These are phyloP conservation scores for Naegleria gruberi DNA, from an alignment of 208 protist species.

Conservation along the genomic window DNA sequence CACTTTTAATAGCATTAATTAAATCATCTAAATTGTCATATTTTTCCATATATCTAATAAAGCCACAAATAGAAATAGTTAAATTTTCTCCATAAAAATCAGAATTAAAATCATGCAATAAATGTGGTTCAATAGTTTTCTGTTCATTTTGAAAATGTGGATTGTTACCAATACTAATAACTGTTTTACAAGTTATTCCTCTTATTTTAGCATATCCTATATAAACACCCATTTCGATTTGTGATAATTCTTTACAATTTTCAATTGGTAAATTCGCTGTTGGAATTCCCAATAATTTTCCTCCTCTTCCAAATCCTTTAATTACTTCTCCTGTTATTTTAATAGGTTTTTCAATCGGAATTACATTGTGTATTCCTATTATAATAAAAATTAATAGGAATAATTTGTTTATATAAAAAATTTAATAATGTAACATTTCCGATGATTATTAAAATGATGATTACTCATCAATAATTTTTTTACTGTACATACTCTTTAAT, in stretches of 20 bases:
- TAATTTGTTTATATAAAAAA: no score
- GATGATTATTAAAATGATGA: no score
- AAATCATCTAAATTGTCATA: constrained; percentile 24
- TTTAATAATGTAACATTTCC: no score
- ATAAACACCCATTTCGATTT: constrained; percentile 31
- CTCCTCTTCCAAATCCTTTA: constrained; percentile 36
- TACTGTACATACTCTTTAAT: no score
- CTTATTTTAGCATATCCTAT: constrained; percentile 28
- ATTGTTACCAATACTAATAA: constrained; percentile 40
- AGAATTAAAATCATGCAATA: constrained; percentile 34
- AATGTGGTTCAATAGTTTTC: constrained; percentile 30
- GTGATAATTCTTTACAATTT: constrained; percentile 20
- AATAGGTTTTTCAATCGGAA: constrained; percentile 13
- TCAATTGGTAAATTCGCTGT: constrained; percentile 32
- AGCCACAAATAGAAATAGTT: constrained; percentile 26
- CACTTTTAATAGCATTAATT: constrained; percentile 10
- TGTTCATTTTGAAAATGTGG: constrained; percentile 40
- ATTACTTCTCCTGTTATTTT: constrained; percentile 27
- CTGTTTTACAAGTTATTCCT: constrained; percentile 18
- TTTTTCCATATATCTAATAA: constrained; percentile 25
- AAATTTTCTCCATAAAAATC: constrained; percentile 43
- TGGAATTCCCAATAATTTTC: constrained; percentile 36
- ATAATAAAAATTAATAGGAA: not conserved
- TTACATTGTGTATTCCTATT: not conserved
- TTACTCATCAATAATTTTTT: no score